Conservation (phyloP, 1,139 yeast species). For the Pneumocystis oryctolagi region DNA sequence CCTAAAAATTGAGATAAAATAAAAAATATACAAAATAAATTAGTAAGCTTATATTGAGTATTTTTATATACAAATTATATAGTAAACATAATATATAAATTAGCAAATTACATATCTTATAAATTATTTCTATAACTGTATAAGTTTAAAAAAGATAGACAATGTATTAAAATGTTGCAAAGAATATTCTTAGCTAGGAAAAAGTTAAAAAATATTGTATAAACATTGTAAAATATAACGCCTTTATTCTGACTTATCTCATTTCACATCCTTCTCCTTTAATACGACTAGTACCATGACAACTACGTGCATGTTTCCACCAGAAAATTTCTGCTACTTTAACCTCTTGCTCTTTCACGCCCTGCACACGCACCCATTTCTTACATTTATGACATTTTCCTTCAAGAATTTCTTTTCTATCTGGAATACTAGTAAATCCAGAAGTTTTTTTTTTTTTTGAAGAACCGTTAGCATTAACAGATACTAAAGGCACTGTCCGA, state of each 20-base stretch:
- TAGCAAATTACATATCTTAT: not conserved
- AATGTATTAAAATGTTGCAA: not conserved
- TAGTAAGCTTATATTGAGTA: not conserved
- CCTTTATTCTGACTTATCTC: conserved; percentile 5
- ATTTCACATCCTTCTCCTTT: conserved; percentile 8
- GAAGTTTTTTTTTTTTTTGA: conserved; percentile 3
- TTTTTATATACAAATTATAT: not conserved
- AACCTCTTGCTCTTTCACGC: conserved; percentile 10
- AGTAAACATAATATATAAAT: not conserved
- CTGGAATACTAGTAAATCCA: conserved; percentile 9
- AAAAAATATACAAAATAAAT: not conserved
- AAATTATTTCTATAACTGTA: not conserved
- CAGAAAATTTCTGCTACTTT: conserved; percentile 15
- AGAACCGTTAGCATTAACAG: not conserved
- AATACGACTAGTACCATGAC: conserved; percentile 5
- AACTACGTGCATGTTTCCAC: conserved; percentile 15
- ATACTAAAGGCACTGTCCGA: conserved; percentile 4
- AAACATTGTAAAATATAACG: not conserved
- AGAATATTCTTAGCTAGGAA: not conserved
- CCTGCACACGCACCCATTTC: conserved; percentile 12
- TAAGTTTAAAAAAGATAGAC: not conserved
- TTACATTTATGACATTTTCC: conserved; percentile 14
- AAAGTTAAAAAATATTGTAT: not conserved
- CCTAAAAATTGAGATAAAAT: not conserved
- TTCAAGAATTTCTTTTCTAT: conserved; percentile 8